phyloP scores from a whole-genome alignment of 2,329 filamentous ascomycete species.

The Paecilomyces niveus region DNA sequence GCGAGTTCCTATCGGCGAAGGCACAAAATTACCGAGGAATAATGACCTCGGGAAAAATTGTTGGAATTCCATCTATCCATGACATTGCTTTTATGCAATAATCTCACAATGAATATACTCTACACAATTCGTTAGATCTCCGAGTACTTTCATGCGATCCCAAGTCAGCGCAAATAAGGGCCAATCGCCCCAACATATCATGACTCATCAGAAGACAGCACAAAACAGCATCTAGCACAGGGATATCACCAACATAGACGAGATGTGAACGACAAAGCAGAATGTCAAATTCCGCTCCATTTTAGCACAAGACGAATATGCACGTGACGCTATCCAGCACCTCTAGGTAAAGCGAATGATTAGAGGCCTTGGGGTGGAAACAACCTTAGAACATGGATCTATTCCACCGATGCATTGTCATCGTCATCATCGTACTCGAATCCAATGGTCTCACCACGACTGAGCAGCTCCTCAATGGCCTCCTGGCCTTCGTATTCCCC shows the following conservation, averaged over 20 bases:
- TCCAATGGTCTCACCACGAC: slow-evolving; percentile 1
- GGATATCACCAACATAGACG: neutral
- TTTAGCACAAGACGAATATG: neutral
- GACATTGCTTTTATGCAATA: neutral
- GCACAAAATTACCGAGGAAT: neutral
- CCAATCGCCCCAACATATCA: too few relatives aligned
- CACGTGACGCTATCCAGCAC: neutral
- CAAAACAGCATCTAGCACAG: neutral
- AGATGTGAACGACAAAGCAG: neutral
- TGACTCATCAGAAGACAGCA: neutral
- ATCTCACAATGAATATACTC: neutral
- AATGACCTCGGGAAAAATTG: neutral
- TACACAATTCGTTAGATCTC: neutral
- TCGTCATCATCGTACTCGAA: slow-evolving; percentile 14
- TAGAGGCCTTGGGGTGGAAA: too few relatives aligned
- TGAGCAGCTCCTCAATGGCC: slow-evolving; percentile 20
- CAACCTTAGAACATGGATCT: neutral
- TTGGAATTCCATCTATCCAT: neutral
- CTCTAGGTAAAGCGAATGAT: neutral
- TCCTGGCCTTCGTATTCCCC: slow-evolving; percentile 24
- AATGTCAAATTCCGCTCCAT: neutral
- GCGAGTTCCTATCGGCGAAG: neutral
- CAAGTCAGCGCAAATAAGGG: neutral
- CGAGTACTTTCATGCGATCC: neutral
- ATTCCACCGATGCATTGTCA: slow-evolving; percentile 19